Evolutionary conservation across 257 asterid species (phyloP).

Genomic region (Solanum pennellii): DNA sequence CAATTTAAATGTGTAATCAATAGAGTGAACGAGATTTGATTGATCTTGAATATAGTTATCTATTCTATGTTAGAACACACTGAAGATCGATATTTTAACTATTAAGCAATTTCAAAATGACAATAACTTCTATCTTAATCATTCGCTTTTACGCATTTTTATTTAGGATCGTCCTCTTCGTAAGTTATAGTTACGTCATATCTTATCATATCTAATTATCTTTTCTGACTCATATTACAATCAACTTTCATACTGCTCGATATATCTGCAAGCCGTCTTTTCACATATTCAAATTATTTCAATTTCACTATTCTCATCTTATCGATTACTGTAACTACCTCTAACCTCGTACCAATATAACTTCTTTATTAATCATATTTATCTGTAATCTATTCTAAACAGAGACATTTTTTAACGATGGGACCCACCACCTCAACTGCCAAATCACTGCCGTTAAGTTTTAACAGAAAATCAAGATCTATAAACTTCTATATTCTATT

Average conservation of each 20-base stretch:
- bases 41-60: not conserved
- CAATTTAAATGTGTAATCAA: no score
- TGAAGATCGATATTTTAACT: not conserved
- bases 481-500: not conserved
- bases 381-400: no score
- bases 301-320: rapidly evolving
- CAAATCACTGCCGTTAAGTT: not conserved
- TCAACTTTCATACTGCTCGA: not conserved
- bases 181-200: not conserved
- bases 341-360: not conserved
- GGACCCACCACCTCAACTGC: not conserved
- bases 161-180: not conserved
- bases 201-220: not conserved
- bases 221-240: not conserved
- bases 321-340: rapidly evolving
- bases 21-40: not conserved
- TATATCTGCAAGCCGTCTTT: rapidly evolving
- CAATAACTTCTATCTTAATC: no score
- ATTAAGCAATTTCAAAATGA: no score
- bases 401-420: not conserved
- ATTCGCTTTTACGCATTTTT: rapidly evolving
- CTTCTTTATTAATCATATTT: not conserved
- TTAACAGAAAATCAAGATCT: not conserved
- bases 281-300: not conserved
- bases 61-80: not conserved